Conservation (phyloP, 345 rosid species). For the Brassica rapa region DNA sequence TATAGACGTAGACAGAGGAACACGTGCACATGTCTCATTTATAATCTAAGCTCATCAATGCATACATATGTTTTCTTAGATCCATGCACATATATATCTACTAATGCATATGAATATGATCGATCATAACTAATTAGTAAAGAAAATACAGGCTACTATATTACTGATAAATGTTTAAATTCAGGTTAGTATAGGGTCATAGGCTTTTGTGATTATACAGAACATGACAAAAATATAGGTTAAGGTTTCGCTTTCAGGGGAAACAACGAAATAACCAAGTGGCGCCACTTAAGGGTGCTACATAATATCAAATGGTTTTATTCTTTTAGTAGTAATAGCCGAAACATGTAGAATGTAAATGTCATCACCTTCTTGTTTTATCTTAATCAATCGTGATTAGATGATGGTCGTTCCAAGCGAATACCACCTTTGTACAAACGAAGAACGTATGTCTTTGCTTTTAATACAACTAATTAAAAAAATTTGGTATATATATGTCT, state of each 20-base stretch:
- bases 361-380: neutral
- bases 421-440: neutral
- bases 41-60: conserved; percentile 19
- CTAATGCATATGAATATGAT: conserved; percentile 22
- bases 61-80: conserved; percentile 15
- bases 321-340: neutral
- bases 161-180: neutral
- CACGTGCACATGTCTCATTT: conserved; percentile 43
- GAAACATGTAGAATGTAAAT: neutral
- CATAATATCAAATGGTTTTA: neutral
- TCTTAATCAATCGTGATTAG: neutral
- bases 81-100: conserved; percentile 19
- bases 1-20: conserved; percentile 38
- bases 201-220: conserved; percentile 4
- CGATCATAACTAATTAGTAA: conserved; percentile 16
- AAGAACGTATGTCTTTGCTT: neutral
- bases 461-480: neutral
- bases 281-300: neutral
- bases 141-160: neutral
- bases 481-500: conserved; percentile 21
- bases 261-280: conserved; percentile 2
- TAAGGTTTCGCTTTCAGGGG: conserved; percentile 19
- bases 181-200: neutral
- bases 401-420: neutral
- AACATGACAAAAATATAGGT: conserved; percentile 23